Evolutionary conservation across 495 filamentous ascomycete genomes (phyloP).

Genomic region (Antarctomyces pellizariae): DNA sequence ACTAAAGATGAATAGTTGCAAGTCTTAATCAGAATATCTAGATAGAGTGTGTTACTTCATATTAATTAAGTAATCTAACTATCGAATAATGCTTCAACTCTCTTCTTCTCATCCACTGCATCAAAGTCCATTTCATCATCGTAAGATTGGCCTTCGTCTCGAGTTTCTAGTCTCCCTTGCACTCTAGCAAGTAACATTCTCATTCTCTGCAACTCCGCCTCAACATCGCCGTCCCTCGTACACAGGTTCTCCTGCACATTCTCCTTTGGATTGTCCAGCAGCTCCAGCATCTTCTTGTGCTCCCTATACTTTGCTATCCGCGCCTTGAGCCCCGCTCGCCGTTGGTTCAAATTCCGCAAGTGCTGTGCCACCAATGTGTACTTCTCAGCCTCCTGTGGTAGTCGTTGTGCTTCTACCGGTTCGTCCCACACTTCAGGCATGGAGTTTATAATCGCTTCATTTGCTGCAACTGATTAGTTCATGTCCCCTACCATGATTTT

Average conservation of each 20-base stretch:
- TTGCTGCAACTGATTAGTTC: slow-evolving; percentile 12
- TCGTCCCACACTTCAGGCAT: slow-evolving; percentile 21
- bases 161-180: slow-evolving; percentile 27
- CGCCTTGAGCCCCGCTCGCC: slow-evolving; percentile 26
- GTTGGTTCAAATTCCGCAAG: slow-evolving; percentile 26
- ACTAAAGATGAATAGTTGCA: too few species aligned
- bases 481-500: too few species aligned
- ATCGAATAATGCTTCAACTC: slow-evolving; percentile 18
- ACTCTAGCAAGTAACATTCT: slow-evolving; percentile 51
- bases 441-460: slow-evolving; percentile 17
- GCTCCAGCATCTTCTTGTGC: slow-evolving; percentile 32
- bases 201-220: slow-evolving; percentile 53
- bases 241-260: slow-evolving; percentile 59
- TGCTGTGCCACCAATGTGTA: slow-evolving; percentile 30
- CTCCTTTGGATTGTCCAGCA: slow-evolving; percentile 28
- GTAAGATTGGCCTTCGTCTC: slow-evolving; percentile 4
- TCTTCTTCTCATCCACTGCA: slow-evolving; percentile 17
- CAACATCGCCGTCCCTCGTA: slow-evolving; percentile 47
- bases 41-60: too few species aligned
- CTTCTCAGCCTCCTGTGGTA: slow-evolving; percentile 15
- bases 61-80: too few species aligned
- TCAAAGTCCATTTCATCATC: slow-evolving; percentile 13
- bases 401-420: slow-evolving; percentile 11
- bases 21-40: too few species aligned
- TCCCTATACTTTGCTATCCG: slow-evolving; percentile 31